These are phyloP conservation scores for Trichoderma semiorbis DNA, from an alignment of 2,329 filamentous ascomycete genomes.

Conservation along the genomic window DNA sequence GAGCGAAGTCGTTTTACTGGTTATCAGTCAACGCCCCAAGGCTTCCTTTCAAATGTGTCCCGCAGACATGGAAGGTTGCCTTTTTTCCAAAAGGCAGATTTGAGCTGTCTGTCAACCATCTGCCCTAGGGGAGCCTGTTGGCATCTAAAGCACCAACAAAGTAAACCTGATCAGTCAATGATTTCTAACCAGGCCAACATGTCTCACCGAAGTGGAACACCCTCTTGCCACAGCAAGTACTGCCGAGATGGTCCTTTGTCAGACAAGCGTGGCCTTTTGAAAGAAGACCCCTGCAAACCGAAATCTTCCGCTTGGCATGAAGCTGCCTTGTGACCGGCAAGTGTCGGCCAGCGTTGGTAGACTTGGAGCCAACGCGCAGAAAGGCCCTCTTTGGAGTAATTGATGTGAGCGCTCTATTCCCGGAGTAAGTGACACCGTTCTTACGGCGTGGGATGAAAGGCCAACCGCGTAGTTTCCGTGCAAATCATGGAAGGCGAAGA, in stretches of 20 bases:
- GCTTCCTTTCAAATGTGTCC: not conserved
- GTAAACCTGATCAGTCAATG: not conserved
- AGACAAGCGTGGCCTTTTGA: not conserved
- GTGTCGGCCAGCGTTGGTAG: not conserved
- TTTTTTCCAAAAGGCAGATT: not conserved
- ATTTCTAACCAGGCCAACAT: not conserved
- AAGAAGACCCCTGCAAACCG: not conserved
- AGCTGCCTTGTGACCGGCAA: not conserved
- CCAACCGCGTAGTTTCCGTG: not conserved
- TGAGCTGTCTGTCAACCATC: not conserved
- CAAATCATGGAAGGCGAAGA: not conserved
- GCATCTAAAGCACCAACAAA: not conserved
- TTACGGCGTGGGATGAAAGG: not conserved
- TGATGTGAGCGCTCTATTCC: not conserved
- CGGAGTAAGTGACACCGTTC: not conserved
- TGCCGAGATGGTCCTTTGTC: not conserved
- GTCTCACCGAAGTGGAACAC: not conserved
- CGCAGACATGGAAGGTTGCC: not conserved
- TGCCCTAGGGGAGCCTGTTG: not conserved
- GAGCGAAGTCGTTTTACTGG: slow-evolving; percentile 25
- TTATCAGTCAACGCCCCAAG: slow-evolving; percentile 1
- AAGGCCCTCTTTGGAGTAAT: not conserved
- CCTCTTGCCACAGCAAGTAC: not conserved
- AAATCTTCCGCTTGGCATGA: not conserved
- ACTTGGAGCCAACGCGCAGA: not conserved